These are phyloP conservation scores for Echinosphaeria canescens DNA, from an alignment of 2,329 filamentous ascomycete species.

Conservation along the genomic window DNA sequence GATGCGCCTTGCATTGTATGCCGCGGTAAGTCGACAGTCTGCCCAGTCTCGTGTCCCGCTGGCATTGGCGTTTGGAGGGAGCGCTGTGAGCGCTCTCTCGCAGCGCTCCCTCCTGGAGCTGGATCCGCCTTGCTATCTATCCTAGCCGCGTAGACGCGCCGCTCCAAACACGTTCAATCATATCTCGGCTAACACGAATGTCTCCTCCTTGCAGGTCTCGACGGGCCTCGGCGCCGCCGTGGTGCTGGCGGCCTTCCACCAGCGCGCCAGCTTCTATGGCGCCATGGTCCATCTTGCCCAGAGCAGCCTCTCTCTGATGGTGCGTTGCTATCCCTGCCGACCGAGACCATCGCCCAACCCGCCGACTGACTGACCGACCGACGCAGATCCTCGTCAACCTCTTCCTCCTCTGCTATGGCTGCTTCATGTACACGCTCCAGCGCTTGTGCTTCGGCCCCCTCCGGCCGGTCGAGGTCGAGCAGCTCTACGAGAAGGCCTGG, in stretches of 20 bases:
- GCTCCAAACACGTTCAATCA: too few relatives aligned
- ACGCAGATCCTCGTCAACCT: constrained; percentile 83
- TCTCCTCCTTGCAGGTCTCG: constrained; percentile 34
- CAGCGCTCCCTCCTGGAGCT: constrained; percentile 1
- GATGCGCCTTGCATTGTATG: constrained; percentile 38
- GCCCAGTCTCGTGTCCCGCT: not conserved
- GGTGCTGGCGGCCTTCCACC: constrained; percentile 76
- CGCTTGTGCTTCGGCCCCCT: constrained; percentile 78
- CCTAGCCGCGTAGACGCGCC: constrained; percentile 4
- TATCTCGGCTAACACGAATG: constrained; percentile 1
- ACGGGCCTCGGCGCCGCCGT: constrained; percentile 67
- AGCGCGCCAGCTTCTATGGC: constrained; percentile 95
- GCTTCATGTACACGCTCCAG: constrained; percentile 71
- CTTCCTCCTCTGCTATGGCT: constrained; percentile 59
- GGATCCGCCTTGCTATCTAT: constrained; percentile 1
- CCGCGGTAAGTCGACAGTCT: constrained; percentile 25
- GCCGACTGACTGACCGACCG: constrained; percentile 3
- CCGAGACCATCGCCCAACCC: not conserved
- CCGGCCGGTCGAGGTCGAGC: constrained; percentile 86
- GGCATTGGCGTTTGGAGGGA: too few relatives aligned
- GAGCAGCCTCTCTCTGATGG: constrained; percentile 87
- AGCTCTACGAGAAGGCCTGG: constrained; percentile 95
- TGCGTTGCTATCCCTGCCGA: constrained; percentile 17
- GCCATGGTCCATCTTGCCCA: constrained; percentile 93
- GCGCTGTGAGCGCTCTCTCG: too few relatives aligned